phyloP scores from a whole-genome alignment of 108 stramenopile species.

The Cyclotella atomus region DNA sequence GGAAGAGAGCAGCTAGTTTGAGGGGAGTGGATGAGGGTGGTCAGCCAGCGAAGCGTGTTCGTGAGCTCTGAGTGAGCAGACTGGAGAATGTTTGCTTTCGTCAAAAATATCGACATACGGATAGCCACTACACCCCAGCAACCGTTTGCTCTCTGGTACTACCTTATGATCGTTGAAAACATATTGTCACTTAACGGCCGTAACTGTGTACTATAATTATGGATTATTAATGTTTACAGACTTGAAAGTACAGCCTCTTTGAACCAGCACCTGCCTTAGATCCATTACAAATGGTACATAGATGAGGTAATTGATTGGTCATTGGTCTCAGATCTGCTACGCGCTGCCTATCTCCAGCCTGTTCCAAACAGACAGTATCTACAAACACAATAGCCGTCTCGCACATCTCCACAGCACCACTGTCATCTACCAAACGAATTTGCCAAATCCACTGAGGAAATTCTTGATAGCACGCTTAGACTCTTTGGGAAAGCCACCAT shows the following conservation, averaged over 20 bases:
- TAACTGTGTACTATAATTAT: no score
- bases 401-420: neutral
- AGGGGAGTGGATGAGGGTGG: conserved; percentile 5
- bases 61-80: conserved; percentile 11
- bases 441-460: conserved; percentile 1
- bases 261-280: no score
- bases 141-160: no score
- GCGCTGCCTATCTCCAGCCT: neutral
- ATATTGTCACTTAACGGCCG: no score
- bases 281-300: no score
- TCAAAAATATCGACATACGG: conserved; percentile 6
- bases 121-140: neutral
- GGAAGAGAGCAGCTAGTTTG: conserved; percentile 19
- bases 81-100: neutral
- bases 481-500: neutral
- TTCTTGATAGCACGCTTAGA: neutral
- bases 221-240: no score
- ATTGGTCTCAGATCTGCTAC: neutral
- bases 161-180: no score
- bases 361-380: neutral
- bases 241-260: no score
- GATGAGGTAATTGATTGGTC: neutral
- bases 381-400: neutral
- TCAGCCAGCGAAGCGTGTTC: conserved; percentile 23
- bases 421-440: conserved; percentile 14